Evolutionary conservation across 257 asterid species (phyloP), one percentile per base, ranked within the genome.

Genomic region (Ehretia macrophylla): DNA sequence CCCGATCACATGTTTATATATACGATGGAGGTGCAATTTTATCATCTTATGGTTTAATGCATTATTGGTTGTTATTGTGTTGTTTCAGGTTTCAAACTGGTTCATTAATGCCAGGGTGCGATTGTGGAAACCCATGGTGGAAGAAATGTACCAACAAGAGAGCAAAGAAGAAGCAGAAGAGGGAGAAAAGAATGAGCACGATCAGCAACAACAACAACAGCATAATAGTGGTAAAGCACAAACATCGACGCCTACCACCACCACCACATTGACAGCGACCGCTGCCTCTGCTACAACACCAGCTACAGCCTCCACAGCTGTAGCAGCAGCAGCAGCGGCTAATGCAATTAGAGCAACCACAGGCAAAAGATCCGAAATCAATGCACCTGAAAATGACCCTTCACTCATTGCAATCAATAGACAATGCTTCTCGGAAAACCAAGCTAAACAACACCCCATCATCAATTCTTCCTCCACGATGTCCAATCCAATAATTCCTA

Each of bases 111-210:
- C 99, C 11, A 83, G 99, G 92, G 99, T 93, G 59, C 88, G 99
- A 37, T 78, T 93, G 81, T 93, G 99, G 99, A 93, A 93, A 80
- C 99, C 99, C 73, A 90, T 93, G 99, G 96, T 93, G 39, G 99
- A 93, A 72, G 99, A 93, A 46, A 93, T 93, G 96, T 93, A 93
- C 77, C 96, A 89, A 46, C 95, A 90, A 76, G 99, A 93, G 51
- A 79, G 95, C 82, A 87, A 85, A 57, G 99, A 86, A 17, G 72
- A 55, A 0, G 72, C 16, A 8, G 70, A 55, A 17, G 77, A 74
- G 56, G 37, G 74, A 69, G 63, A 62, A 64, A 42, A 3, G 12
- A 42, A 42, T 42, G 47, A 11, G 12, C 35, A 6, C 4, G 4
- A 27, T 3, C 35, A 27, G 56, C 64, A 79, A 64, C 80, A 72